These are phyloP conservation scores for Euphorbia lathyris DNA, from an alignment of 345 rosid genomes.

Conservation along the genomic window DNA sequence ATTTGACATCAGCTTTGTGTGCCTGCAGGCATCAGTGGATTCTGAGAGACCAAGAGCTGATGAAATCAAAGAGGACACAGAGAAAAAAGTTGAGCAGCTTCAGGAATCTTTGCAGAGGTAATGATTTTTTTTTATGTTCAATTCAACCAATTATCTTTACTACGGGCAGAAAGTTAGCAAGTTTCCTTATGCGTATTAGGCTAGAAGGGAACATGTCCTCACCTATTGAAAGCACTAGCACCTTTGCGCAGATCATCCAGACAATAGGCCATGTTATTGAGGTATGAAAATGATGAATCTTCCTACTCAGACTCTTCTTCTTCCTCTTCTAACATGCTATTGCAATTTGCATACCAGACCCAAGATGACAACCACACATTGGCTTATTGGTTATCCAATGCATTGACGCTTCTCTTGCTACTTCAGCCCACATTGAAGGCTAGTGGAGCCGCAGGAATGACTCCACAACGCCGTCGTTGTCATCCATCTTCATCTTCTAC, in stretches of 20 bases:
- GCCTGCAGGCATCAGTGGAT: constrained; percentile 48
- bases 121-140: constrained; percentile 3
- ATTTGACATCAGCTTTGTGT: constrained; percentile 17
- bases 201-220: constrained; percentile 71
- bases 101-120: constrained; percentile 80
- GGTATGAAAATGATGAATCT: constrained; percentile 41
- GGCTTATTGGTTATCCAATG: constrained; percentile 94
- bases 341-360: constrained; percentile 54
- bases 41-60: constrained; percentile 64
- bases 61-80: constrained; percentile 69
- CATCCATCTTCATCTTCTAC: constrained; percentile 93
- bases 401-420: constrained; percentile 84
- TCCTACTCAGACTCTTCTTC: background rate
- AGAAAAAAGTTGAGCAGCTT: constrained; percentile 64
- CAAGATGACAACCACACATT: constrained; percentile 78
- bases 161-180: constrained; percentile 6
- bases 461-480: constrained; percentile 96
- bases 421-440: constrained; percentile 92
- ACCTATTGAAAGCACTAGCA: constrained; percentile 85
- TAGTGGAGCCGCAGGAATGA: constrained; percentile 93
- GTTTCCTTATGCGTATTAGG: constrained; percentile 36
- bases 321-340: constrained; percentile 16
- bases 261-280: constrained; percentile 89
- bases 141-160: background rate
- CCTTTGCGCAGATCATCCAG: constrained; percentile 88